Evolutionary conservation across 768 basidiomycete genomes (phyloP), one percentile per base, ranked within the genome.

Genomic region (Paxillus rubicundulus): DNA sequence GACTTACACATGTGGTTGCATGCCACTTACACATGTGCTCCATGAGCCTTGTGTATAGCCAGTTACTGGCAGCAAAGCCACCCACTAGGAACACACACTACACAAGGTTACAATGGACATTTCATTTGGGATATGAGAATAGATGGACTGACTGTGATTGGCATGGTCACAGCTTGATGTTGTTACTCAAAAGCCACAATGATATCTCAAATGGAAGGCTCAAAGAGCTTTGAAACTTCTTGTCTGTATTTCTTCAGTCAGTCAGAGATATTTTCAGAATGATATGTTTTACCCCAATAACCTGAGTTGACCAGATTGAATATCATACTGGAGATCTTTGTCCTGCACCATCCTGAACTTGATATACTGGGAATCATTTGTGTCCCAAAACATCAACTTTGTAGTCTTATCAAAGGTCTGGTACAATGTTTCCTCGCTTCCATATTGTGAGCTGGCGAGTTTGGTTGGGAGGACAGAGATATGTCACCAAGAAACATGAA

Each of bases 61-160:
- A 77, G 34, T 73, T 70, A 43, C 70, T 77, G 3, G 75, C 73
- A 9, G 72, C 71, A 54, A 79, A 78, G 0, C 77, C 76, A 12
- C 78, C 77, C 2, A 79, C 77, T 2, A 82, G 71, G 42, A 77
- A 71, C 16, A 74, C 66, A 9, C 63, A 45, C 61, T 62, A 41
- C 36, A 30, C n/a, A 9, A 32, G n/a, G n/a, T 28, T 4, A 41
- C 18, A 4, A 9, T 55, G n/a, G 34, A 7, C 8, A 14, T 34
- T 12, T 14, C 20, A n/a, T 14, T 16, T 34, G 37, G 24, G 48
- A 4, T n/a, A 48, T 42, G 14, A 36, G 13, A 41, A 21, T 30
- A 3, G 24, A 49, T 45, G 13, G 28, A 54, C 65, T 24, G 45
- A 69, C 71, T 9, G 61, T 57, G 24, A 73, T 65, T 7, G 51